A percentile compares a stretch with the other conserved stretches of the same genome.
phyloP scores from a whole-genome alignment of 2,329 filamentous ascomycete species.

The Polytolypa hystricis region DNA sequence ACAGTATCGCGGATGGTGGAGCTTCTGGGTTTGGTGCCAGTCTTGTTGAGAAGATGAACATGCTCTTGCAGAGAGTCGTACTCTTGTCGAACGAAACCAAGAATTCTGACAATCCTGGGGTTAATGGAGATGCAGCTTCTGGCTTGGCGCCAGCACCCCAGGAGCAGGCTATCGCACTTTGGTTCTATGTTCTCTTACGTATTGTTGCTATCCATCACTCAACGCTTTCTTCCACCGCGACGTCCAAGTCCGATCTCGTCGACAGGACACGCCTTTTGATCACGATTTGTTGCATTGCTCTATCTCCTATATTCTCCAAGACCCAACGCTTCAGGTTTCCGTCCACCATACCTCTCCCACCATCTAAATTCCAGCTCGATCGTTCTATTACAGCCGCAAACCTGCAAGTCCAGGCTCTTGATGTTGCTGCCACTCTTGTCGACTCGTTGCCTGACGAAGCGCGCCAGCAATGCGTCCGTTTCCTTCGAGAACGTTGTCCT shows the following conservation, averaged over 20 bases:
- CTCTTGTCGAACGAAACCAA: constrained; percentile 18
- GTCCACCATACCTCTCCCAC: constrained; percentile 15
- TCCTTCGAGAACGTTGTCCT: constrained; percentile 33
- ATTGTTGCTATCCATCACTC: constrained; percentile 31
- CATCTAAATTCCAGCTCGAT: constrained; percentile 9
- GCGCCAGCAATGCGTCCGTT: constrained; percentile 30
- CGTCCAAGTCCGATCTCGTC: constrained; percentile 17
- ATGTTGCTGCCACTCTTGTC: constrained; percentile 34
- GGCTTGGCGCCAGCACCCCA: constrained; percentile 15
- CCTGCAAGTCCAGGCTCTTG: constrained; percentile 31
- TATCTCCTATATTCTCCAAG: constrained; percentile 26
- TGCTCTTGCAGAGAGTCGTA: constrained; percentile 27
- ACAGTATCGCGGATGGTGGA: constrained; percentile 26
- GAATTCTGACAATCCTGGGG: constrained; percentile 12
- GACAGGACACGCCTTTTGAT: constrained; percentile 28
- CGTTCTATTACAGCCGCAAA: constrained; percentile 23
- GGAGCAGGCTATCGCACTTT: constrained; percentile 26
- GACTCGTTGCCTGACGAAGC: constrained; percentile 35
- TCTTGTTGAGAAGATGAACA: constrained; percentile 31
- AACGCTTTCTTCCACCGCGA: constrained; percentile 20
- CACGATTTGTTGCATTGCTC: constrained; percentile 29
- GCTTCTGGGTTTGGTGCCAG: constrained; percentile 20
- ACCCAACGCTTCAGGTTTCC: constrained; percentile 21
- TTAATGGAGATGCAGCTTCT: constrained; percentile 9
- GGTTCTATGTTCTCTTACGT: constrained; percentile 31